These are phyloP conservation scores for Phialophora macrospora DNA, from an alignment of 2,329 filamentous ascomycete species.

Conservation along the genomic window DNA sequence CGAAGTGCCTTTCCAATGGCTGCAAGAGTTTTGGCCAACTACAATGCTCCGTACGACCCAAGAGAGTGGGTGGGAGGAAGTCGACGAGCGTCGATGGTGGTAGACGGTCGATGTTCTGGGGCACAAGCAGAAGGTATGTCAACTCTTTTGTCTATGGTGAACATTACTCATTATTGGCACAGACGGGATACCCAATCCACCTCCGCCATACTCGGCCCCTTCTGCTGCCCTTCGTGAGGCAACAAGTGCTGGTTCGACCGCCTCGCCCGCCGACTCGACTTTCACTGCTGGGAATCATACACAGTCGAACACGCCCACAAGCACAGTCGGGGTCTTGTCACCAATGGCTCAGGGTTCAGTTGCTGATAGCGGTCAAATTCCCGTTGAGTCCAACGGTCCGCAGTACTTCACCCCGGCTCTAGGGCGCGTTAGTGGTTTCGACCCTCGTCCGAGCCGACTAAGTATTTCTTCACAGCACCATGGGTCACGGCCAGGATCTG, in stretches of 20 bases:
- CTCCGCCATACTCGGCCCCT: conserved; percentile 37
- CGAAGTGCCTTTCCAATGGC: conserved; percentile 51
- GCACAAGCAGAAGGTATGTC: conserved; percentile 31
- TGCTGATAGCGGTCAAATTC: conserved; percentile 15
- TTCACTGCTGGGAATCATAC: conserved; percentile 26
- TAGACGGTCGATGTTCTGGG: conserved; percentile 14
- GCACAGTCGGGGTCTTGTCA: conserved; percentile 29
- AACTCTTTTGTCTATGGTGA: background rate
- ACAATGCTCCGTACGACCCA: conserved; percentile 55
- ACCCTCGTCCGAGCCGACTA: conserved; percentile 12
- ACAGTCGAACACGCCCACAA: conserved; percentile 29
- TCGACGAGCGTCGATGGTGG: conserved; percentile 25
- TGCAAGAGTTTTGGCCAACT: conserved; percentile 47
- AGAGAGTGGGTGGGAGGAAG: conserved; percentile 55
- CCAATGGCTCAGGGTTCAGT: conserved; percentile 22
- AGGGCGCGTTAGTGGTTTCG: conserved; percentile 13
- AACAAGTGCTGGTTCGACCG: conserved; percentile 28
- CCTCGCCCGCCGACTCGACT: conserved; percentile 32
- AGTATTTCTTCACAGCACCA: conserved; percentile 19
- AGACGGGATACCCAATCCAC: conserved; percentile 35
- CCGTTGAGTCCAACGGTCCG: background rate
- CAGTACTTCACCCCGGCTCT: conserved; percentile 11
- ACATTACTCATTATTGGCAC: conserved; percentile 27
- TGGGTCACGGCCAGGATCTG: conserved; percentile 16
- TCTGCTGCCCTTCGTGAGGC: conserved; percentile 16